These are phyloP conservation scores for Lupinus albus DNA, from an alignment of 306 rosid species.

Conservation along the genomic window DNA sequence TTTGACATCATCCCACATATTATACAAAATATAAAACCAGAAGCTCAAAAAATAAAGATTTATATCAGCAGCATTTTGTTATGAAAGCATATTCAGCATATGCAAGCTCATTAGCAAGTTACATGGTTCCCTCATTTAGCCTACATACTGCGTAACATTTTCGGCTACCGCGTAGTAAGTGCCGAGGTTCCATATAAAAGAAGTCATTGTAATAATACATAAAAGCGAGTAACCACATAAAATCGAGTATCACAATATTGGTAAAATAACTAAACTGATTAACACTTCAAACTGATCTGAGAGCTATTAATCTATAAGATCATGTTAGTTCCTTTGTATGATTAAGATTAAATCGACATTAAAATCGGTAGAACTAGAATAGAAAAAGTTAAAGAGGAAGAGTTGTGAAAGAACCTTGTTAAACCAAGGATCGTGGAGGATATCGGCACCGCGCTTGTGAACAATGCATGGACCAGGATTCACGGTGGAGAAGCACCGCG, in stretches of 20 bases:
- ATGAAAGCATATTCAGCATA: slow-evolving; percentile 12
- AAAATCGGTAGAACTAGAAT: neutral
- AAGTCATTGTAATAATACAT: too few relatives aligned
- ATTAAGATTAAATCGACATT: neutral
- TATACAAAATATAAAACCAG: slow-evolving; percentile 21
- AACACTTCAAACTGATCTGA: neutral
- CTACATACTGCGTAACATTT: too few relatives aligned
- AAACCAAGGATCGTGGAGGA: slow-evolving; percentile 99
- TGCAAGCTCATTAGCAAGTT: neutral
- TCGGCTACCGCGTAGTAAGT: too few relatives aligned
- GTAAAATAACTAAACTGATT: slow-evolving; percentile 4
- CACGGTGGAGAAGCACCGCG: slow-evolving; percentile 71
- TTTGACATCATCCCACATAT: slow-evolving; percentile 29
- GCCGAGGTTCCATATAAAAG: too few relatives aligned
- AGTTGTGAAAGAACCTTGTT: slow-evolving; percentile 65
- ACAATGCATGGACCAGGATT: slow-evolving; percentile 94
- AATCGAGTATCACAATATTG: too few relatives aligned
- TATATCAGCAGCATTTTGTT: neutral
- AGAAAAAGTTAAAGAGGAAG: neutral
- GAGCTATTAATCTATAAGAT: neutral
- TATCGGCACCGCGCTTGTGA: slow-evolving; percentile 97
- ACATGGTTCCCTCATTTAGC: too few relatives aligned
- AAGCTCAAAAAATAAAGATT: neutral
- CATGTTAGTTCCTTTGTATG: neutral
- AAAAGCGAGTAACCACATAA: too few relatives aligned